Conservation (phyloP, 2,329 filamentous ascomycete genomes). For the Colletotrichum cuscutae region DNA sequence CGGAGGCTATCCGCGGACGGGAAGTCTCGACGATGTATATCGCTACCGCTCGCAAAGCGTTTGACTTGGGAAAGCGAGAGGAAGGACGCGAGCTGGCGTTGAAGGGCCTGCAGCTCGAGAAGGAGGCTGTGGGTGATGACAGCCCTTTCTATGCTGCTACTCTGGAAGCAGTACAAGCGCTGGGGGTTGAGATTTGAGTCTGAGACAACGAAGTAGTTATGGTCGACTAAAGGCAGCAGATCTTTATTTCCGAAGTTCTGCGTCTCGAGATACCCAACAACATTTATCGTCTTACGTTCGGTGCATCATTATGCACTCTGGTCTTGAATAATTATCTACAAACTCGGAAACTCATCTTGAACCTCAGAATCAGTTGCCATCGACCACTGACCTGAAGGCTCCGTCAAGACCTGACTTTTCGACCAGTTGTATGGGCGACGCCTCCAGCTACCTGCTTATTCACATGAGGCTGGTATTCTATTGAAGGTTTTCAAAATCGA, state of each 20-base stretch:
- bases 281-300: too few species aligned
- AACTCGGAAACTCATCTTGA: too few species aligned
- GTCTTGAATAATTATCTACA: too few species aligned
- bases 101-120: slow-evolving; percentile 19
- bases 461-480: slow-evolving; percentile 38
- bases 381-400: slow-evolving; percentile 32
- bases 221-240: too few species aligned
- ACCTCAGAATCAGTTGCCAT: neutral
- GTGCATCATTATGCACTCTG: too few species aligned
- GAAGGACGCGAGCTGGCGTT: slow-evolving; percentile 4
- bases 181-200: neutral
- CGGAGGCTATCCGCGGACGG: slow-evolving; percentile 19
- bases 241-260: too few species aligned
- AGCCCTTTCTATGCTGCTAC: slow-evolving; percentile 25
- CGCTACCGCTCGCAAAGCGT: slow-evolving; percentile 11
- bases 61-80: neutral
- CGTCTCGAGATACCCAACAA: too few species aligned
- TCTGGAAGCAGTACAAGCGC: neutral
- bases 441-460: slow-evolving; percentile 43
- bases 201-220: neutral
- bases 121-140: slow-evolving; percentile 29
- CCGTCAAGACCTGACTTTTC: slow-evolving; percentile 45
- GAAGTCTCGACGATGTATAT: slow-evolving; percentile 25
- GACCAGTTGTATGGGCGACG: slow-evolving; percentile 41
- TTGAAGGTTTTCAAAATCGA: slow-evolving; percentile 45